Base-by-base conservation (phyloP, 495 filamentous ascomycete genomes). In the Lasiosphaeria ovina region DNA sequence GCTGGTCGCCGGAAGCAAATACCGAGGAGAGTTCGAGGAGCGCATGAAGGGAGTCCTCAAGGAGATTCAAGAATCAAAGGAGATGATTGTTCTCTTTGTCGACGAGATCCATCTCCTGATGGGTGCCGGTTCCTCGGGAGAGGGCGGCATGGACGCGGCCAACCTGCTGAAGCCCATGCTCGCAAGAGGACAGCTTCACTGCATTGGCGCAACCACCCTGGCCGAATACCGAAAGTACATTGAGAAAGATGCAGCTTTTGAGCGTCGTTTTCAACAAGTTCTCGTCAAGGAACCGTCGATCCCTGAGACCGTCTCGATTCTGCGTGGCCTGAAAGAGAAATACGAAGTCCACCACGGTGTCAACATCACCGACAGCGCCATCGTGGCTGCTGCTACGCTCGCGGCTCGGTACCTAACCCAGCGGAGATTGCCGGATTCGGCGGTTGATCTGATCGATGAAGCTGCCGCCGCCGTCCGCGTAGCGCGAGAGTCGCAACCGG, bases 321-420 rank as follows among this genome's bases (percentile, higher is more conserved):
- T 98, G 14, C 89, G 94, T 79, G 94, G 94, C 62, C 76, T 98
- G 58, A 98, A 98, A 76, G 93, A 97, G 69, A 91, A 91, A 67
- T 98, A 97, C 74, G 94, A 98, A 72, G 90, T 95, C 16, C 94
- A 98, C 76, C 94, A 98, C 73, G 92, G 92, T 83, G 95, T 98
- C 69, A 97, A 84, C 68, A 97, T 98, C 66, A 81, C 91, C 10
- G 94, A 98, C 65, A 88, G 85, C 66, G 93, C 94, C 65, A 92
- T 98, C 61, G 93, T 98, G 6, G 79, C 92, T 44, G 89, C 95
- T 10, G 92, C 94, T 11, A 93, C 83, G 17, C 85, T 98, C 14
- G 94, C 94, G 34, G 87, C 92, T 35, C 87, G 94, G 16, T 98
- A 98, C 62, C 83, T 98, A 36, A 98, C 94, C 3, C 85, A 86